phyloP scores from a whole-genome alignment of 495 filamentous ascomycete species.

The Staphylotrichum longicolle region DNA sequence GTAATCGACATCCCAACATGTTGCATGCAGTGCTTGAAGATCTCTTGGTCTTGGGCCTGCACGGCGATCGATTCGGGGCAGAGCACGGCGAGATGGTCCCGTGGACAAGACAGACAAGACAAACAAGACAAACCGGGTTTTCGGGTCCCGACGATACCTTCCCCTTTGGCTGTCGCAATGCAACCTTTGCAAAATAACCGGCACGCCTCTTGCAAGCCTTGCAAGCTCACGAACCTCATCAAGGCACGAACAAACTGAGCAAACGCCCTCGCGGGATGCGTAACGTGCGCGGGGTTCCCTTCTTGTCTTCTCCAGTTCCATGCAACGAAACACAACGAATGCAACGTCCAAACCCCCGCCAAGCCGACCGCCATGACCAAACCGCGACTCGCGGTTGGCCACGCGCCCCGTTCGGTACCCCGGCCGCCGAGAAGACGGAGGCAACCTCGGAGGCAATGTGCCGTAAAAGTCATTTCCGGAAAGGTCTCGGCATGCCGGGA shows the following conservation, averaged over 20 bases:
- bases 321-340: neutral
- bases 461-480: slow-evolving; percentile 31
- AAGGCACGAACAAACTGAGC: no score
- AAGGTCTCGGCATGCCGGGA: slow-evolving; percentile 36
- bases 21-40: neutral
- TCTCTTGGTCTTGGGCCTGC: no score
- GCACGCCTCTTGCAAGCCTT: neutral
- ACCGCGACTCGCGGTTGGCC: neutral
- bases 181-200: slow-evolving; percentile 6
- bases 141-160: slow-evolving; percentile 16
- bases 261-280: neutral
- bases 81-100: no score
- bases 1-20: no score
- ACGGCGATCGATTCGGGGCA: no score
- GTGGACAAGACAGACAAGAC: no score
- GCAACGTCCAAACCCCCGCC: neutral
- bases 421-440: neutral
- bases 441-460: slow-evolving; percentile 22
- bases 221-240: neutral
- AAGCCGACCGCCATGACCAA: slow-evolving; percentile 4
- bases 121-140: slow-evolving; percentile 4
- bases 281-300: neutral
- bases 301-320: neutral
- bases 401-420: neutral
- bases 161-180: neutral